These are phyloP conservation scores for Komagataella populi DNA, from an alignment of 805 yeast genomes.

Conservation along the genomic window DNA sequence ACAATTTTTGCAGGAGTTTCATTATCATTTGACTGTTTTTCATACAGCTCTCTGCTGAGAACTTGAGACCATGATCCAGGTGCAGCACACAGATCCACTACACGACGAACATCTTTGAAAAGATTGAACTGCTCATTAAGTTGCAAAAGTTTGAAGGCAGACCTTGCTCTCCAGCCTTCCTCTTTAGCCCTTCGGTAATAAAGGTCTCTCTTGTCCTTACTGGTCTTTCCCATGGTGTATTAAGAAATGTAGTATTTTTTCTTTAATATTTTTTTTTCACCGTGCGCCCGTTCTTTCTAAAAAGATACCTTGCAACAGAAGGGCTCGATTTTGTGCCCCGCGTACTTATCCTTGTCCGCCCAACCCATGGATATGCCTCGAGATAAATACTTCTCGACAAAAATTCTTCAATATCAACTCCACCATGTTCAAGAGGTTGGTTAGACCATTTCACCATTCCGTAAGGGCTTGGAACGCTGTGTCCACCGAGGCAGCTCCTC, in stretches of 20 bases:
- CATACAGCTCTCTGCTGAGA: conserved; percentile 53
- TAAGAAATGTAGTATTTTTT: neutral
- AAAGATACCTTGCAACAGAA: neutral
- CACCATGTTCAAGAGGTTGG: neutral
- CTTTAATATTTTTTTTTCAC: neutral
- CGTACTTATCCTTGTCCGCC: neutral
- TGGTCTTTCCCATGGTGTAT: conserved; percentile 71
- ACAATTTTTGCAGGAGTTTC: conserved; percentile 47
- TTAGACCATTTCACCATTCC: neutral
- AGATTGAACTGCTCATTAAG: conserved; percentile 82
- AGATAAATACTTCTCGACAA: neutral
- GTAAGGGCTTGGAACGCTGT: neutral
- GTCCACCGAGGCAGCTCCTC: neutral
- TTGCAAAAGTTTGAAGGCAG: conserved; percentile 89
- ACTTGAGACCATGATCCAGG: conserved; percentile 99
- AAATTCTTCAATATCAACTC: neutral
- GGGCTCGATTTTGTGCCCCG: neutral
- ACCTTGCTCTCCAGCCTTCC: conserved; percentile 95
- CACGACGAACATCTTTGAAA: conserved; percentile 60
- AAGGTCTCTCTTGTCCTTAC: conserved; percentile 88
- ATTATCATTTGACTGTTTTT: conserved; percentile 15
- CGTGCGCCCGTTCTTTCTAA: neutral
- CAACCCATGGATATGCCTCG: neutral
- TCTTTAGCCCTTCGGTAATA: conserved; percentile 93
- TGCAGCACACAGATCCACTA: conserved; percentile 96